phyloP scores from a whole-genome alignment of 805 yeast species.

The Candida boidinii region DNA sequence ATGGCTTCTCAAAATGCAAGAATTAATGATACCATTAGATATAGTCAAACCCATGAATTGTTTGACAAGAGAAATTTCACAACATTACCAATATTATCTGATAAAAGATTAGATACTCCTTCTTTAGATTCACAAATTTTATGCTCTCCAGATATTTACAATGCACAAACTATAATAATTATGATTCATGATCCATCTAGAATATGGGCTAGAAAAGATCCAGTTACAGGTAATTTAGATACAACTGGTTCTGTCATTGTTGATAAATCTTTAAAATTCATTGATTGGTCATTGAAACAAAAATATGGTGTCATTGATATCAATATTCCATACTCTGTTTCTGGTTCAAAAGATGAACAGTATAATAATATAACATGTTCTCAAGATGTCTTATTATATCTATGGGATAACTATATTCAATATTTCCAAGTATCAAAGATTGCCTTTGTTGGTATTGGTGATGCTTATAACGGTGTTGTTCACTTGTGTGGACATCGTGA shows the following conservation, averaged over 20 bases:
- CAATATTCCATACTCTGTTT: constrained; percentile 56
- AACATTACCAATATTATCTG: constrained; percentile 52
- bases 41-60: constrained; percentile 54
- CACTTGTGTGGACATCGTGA: constrained; percentile 82
- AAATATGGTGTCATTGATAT: constrained; percentile 80
- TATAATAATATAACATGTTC: constrained; percentile 60
- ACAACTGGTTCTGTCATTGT: constrained; percentile 63
- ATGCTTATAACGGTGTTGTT: constrained; percentile 78
- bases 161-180: constrained; percentile 55
- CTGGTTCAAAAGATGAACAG: constrained; percentile 36
- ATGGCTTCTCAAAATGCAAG: constrained; percentile 34
- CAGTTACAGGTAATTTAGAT: constrained; percentile 70
- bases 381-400: constrained; percentile 66
- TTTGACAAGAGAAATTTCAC: constrained; percentile 51
- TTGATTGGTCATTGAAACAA: constrained; percentile 53
- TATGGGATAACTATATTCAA: constrained; percentile 88
- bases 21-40: constrained; percentile 67
- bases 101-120: constrained; percentile 32
- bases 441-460: constrained; percentile 83
- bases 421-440: constrained; percentile 60
- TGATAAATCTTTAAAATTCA: constrained; percentile 63
- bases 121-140: constrained; percentile 56
- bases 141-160: constrained; percentile 63
- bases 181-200: constrained; percentile 88
- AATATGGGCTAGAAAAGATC: constrained; percentile 81